Conservation (phyloP, 169 alveolate genomes). For the Plasmodium ovale region DNA sequence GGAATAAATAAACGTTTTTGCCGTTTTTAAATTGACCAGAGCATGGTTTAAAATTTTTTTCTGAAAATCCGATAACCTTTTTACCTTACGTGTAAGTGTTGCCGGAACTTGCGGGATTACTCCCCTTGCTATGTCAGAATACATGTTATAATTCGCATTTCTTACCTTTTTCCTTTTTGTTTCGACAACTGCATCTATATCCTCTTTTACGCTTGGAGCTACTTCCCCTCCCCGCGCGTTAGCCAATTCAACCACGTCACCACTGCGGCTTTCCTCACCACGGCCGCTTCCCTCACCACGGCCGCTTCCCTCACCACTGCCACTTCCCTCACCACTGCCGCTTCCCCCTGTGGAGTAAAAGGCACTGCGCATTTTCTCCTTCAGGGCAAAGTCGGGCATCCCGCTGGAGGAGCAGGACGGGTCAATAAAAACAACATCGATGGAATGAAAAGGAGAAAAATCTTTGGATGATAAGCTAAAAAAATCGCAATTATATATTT, state of each 20-base stretch:
- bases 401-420: constrained; percentile 77
- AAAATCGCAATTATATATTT: constrained; percentile 68
- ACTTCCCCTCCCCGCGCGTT: background rate
- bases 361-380: constrained; percentile 1
- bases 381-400: constrained; percentile 65
- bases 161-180: background rate
- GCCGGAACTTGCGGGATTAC: constrained; percentile 42
- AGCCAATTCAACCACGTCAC: background rate
- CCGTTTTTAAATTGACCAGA: constrained; percentile 4
- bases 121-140: constrained; percentile 2
- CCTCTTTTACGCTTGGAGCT: no score
- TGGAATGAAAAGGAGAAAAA: background rate
- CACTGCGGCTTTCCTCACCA: background rate
- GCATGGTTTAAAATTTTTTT: constrained; percentile 63
- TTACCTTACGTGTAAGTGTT: constrained; percentile 14
- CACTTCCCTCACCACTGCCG: background rate
- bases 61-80: constrained; percentile 51
- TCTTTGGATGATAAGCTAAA: constrained; percentile 5
- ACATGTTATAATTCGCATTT: background rate
- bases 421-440: constrained; percentile 68
- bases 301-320: background rate
- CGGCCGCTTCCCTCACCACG: background rate
- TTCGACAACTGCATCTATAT: no score
- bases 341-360: background rate
- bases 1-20: constrained; percentile 61